These are phyloP conservation scores for Nakaseomyces nivariensis DNA, from an alignment of 1,139 yeast species.

Conservation along the genomic window DNA sequence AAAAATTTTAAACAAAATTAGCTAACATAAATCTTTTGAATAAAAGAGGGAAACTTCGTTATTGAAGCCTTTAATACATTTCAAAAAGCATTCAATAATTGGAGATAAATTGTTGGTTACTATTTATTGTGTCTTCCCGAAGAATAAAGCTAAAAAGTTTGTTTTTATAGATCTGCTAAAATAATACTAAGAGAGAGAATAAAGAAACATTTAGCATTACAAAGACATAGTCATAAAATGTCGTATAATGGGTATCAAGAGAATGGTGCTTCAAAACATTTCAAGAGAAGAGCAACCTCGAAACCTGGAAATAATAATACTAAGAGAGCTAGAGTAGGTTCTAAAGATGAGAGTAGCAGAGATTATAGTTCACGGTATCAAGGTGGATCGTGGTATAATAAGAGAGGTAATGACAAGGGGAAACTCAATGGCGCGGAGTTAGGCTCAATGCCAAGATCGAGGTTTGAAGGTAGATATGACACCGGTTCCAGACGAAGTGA, in stretches of 20 bases:
- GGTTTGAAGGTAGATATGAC: background rate
- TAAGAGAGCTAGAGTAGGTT: background rate
- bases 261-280: conserved; percentile 1
- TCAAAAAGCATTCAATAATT: no score
- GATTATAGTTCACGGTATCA: background rate
- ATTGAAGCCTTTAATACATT: no score
- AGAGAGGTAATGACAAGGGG: background rate
- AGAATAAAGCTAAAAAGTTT: no score
- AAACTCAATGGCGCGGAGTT: background rate
- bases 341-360: background rate
- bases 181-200: no score
- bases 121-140: no score
- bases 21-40: no score
- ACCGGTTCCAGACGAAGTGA: background rate
- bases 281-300: background rate
- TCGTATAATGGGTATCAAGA: conserved; percentile 1
- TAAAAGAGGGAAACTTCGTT: no score
- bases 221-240: background rate
- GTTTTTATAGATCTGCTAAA: no score
- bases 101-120: no score
- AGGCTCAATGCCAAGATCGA: background rate
- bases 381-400: background rate
- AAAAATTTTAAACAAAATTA: no score
- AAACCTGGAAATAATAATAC: background rate
- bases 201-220: no score